Evolutionary conservation across 2,329 filamentous ascomycete species (phyloP), one percentile per base, ranked within the genome.

Genomic region (Davidsoniella eucalypti): DNA sequence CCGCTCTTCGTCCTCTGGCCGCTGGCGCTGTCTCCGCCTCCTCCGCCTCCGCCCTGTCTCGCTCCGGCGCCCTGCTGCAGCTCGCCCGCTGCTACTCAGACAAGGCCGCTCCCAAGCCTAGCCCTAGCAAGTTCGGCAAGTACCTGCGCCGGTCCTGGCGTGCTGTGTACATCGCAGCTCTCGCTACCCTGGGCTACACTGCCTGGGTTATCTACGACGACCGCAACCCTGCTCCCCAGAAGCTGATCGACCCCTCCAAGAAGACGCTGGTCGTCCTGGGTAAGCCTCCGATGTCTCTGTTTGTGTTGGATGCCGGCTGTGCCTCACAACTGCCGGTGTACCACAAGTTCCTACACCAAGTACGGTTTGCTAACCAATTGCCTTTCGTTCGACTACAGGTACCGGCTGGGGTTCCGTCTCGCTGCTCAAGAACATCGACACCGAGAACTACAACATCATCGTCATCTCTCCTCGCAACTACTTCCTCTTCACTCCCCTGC

Each of bases 381-480:
- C 18, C 9, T 39, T n/a, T 26, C 8, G 2, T 17, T 17, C 18
- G 8, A 16, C 6, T 46, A 33, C 55, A 95, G 90, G 90, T 62
- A 94, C 88, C 59, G 92, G 92, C 59, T 98, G 92, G 92, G 92
- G 71, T 59, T 87, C 90, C 41, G 87, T 98, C 61, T 93, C 90
- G 54, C 80, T 98, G 54, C 78, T 98, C 57, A 98, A 98, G 78
- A 95, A 94, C 65, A 84, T 98, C 67, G 88, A 98, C 64, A 95
- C 90, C 55, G 85, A 94, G 67, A 94, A 96, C 76, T 98, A 96
- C 78, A 96, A 98, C 66, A 90, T 96, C 66, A 68, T 96, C 63
- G 87, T 98, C 65, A 86, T 98, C 65, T 96, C 92, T 46, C 92
- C 92, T 50, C 86, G 92, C 64, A 98, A 98, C 72, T 98, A 94